Evolutionary conservation across 148 eudicot genomes (phyloP).

Genomic region (Polygonum maritimum): DNA sequence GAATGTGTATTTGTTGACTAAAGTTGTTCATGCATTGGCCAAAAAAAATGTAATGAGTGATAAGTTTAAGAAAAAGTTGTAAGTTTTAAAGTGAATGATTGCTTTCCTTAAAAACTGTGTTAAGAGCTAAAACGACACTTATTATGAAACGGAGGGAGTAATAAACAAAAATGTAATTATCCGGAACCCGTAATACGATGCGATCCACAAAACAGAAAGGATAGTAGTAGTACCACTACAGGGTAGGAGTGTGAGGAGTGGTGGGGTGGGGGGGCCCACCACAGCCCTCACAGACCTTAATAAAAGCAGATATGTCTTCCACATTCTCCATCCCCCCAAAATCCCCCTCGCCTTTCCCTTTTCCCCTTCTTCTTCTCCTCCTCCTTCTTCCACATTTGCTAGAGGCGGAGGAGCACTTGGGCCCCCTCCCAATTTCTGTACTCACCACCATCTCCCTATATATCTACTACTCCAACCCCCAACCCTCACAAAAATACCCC

Average conservation of each 20-base stretch:
- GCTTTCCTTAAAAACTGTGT: too few species aligned
- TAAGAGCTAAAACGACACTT: too few species aligned
- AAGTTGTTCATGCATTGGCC: too few species aligned
- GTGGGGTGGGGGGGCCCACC: background rate
- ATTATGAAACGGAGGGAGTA: too few species aligned
- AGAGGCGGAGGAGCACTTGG: background rate
- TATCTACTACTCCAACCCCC: background rate
- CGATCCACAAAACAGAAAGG: background rate
- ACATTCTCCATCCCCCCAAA: slow-evolving; percentile 11
- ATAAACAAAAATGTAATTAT: too few species aligned
- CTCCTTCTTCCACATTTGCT: background rate
- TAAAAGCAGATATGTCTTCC: slow-evolving; percentile 19
- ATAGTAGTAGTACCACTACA: background rate
- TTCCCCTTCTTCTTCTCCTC: background rate
- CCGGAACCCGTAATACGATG: background rate
- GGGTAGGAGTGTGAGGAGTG: background rate
- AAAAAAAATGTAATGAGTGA: too few species aligned
- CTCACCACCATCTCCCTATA: background rate
- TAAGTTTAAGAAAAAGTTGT: too few species aligned
- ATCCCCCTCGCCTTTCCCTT: background rate
- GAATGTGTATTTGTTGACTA: too few species aligned
- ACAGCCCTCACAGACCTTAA: slow-evolving; percentile 9
- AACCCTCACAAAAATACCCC: background rate
- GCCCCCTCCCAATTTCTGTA: slow-evolving; percentile 8
- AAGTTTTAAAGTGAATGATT: too few species aligned